Base-by-base conservation (phyloP, 2,329 filamentous ascomycete genomes). In the Trichoderma gracile region DNA sequence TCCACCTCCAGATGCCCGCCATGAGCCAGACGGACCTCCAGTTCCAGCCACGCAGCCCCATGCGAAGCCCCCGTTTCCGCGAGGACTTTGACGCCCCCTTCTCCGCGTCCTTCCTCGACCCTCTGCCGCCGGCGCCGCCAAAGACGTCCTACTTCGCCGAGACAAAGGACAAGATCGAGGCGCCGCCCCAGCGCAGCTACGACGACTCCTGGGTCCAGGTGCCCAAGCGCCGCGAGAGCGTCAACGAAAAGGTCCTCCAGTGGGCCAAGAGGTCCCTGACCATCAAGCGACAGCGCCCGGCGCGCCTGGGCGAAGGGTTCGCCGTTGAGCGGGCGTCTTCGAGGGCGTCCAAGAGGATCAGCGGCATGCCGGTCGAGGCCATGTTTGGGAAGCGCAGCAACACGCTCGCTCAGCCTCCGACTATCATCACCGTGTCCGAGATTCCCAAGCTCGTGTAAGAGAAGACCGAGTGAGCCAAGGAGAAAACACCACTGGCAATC, bases 51-150 rank as follows among this genome's bases (percentile, higher is more conserved):
- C 65, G 50, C 54, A 63, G 68, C 50, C 58, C 58, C 56, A 62
- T 67, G 46, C 73, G 74, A 5, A 72, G 74, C 25, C 76, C 76
- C 15, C 73, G 75, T 38, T 78, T 78, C 66, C 72, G 65, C 65
- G 76, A 78, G 67, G 74, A 78, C 62, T 78, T 78, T 64, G 72
- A 78, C 65, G 76, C 76, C 2, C 76, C 76, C 17, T 77, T 78
- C 66, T 77, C 73, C 42, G 72, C 74, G 66, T 72, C 71, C 8
- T 69, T 78, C 33, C 66, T 76, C 66, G 74, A 76, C 59, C 70
- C 72, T 50, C 74, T 73, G 0, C 70, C 72, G 49, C 73, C 74
- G 2, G 73, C 71, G 49, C 73, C 74, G 2, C 73, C 74, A 2
- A 68, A 67, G 38, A 72, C 71, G 19, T 73, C 73, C 2, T 68